Conservation (phyloP, 2,329 filamentous ascomycete genomes). For the Microsporum ferrugineum region DNA sequence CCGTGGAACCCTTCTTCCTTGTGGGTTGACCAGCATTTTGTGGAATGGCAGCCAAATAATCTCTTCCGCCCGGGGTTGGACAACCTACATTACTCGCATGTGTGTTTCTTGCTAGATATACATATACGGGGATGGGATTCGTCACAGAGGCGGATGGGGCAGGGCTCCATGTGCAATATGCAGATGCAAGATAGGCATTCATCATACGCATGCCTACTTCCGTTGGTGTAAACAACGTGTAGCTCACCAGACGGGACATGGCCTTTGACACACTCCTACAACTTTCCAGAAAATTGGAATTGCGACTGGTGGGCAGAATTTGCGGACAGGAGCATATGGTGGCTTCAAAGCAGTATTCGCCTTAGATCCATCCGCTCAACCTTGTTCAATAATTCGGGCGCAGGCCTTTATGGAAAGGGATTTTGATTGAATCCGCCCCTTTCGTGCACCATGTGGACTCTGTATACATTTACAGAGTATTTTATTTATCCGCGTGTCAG, state of each 20-base stretch:
- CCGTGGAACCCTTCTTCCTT: neutral
- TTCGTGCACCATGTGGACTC: neutral
- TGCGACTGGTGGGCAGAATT: neutral
- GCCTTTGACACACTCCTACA: neutral
- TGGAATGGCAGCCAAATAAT: conserved; percentile 2
- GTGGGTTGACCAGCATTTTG: neutral
- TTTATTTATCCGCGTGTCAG: neutral
- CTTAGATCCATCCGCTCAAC: neutral
- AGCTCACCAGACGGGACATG: neutral
- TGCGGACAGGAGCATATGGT: neutral
- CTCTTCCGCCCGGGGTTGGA: conserved; percentile 2
- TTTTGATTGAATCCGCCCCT: neutral
- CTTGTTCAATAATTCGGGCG: neutral
- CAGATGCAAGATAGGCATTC: neutral
- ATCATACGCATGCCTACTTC: neutral
- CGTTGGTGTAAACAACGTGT: neutral
- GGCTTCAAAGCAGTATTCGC: neutral
- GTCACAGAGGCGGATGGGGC: neutral
- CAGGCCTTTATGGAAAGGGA: neutral
- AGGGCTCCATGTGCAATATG: neutral
- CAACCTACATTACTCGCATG: conserved; percentile 2
- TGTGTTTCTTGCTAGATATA: neutral
- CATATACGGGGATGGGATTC: neutral
- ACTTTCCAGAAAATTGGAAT: conserved; percentile 1
- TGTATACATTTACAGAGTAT: neutral